Base-by-base conservation (phyloP, 1,284 basidiomycete species). In the Rhodotorula sp. region DNA sequence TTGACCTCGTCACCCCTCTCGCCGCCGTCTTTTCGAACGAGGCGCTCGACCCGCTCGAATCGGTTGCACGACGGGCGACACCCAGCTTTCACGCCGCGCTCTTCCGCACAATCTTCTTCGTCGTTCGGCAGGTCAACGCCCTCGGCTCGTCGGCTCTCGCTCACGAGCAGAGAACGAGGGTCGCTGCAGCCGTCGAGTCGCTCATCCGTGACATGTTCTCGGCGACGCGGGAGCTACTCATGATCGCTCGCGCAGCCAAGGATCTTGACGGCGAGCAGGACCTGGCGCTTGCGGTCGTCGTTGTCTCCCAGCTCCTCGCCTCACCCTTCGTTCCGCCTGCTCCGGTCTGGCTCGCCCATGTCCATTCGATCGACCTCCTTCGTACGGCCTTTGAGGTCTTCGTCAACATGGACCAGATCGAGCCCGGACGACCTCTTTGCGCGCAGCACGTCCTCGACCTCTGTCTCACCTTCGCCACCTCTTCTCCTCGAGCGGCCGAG, bases 291-390 rank as follows among this genome's bases (percentile, higher is more conserved):
- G 82, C 92, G 13, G 87, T 91, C 8, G 86, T 89, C 22, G 87
- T 90, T n/a, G 90, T 94, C 74, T 87, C 90, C 75, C 88, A 91
- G 77, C 89, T 88, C 77, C 89, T 86, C 6, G 84, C 86, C 20
- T 77, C 78, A 5, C 77, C 80, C 46, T 81, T 84, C 15, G 88
- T 89, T 49, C 83, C 92, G 62, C 86, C 85, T 58, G 82, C 85
- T 0, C 87, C 89, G 0, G 86, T 89, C 20, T 96, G 94, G 93
- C 83, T 96, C 55, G 84, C 88, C 29, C 84, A 87, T 59, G 89
- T 91, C 69, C 89, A 92, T 77, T 90, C 92, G 77, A 88, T 88
- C 49, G 90, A 91, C 77, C 85, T 94, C 27, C 87, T 95, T 74
- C 85, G 86, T 52, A 83, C 86, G 2, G 90, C 89, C 74, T 83